Evolutionary conservation across 2,329 filamentous ascomycete genomes (phyloP).

Genomic region (Pleomassaria siparia): DNA sequence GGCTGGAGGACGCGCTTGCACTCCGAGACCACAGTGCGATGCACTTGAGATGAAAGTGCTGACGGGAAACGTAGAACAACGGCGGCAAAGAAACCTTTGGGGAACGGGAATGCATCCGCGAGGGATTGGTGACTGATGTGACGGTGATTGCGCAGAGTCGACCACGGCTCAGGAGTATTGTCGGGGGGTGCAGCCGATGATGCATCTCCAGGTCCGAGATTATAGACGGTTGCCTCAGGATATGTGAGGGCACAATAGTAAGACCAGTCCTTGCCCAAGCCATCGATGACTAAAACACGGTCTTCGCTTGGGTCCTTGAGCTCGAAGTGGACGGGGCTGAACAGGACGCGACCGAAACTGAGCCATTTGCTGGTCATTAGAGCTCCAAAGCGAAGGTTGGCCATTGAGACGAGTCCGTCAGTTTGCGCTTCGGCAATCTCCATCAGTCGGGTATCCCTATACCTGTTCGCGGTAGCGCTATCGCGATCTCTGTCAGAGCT

Average conservation of each 20-base stretch:
- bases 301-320: conserved; percentile 61
- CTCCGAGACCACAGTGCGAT: conserved; percentile 71
- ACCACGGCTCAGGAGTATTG: conserved; percentile 32
- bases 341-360: conserved; percentile 79
- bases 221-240: conserved; percentile 73
- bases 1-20: conserved; percentile 76
- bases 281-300: conserved; percentile 76
- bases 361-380: conserved; percentile 89
- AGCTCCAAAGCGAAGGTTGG: conserved; percentile 76
- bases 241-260: conserved; percentile 84
- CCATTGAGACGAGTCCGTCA: conserved; percentile 54
- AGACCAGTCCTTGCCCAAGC: conserved; percentile 87
- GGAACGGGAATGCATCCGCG: conserved; percentile 70
- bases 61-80: conserved; percentile 77
- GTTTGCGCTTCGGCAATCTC: conserved; percentile 43
- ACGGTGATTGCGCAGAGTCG: conserved; percentile 65
- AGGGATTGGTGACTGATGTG: conserved; percentile 70
- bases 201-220: conserved; percentile 53
- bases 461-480: conserved; percentile 31
- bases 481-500: conserved; percentile 39
- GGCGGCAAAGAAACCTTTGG: conserved; percentile 71
- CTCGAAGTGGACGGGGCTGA: conserved; percentile 76
- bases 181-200: conserved; percentile 16
- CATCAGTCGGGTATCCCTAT: conserved; percentile 62
- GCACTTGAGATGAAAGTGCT: conserved; percentile 67